Conservation (phyloP, 257 asterid genomes). For the Solanum tacnaense region DNA sequence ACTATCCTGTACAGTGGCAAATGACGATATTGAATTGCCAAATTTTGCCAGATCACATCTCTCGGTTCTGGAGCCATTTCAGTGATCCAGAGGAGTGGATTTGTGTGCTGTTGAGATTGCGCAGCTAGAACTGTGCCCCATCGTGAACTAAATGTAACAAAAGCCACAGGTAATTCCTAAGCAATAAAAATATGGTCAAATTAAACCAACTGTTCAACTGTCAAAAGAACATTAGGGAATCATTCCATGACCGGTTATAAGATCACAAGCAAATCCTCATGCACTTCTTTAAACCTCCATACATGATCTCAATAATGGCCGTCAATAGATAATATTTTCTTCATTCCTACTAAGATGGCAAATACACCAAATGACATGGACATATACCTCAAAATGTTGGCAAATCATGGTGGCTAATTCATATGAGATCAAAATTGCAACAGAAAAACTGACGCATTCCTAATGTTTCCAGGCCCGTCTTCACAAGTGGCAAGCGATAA, state of each 20-base stretch:
- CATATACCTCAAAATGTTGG: background rate
- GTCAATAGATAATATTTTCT: background rate
- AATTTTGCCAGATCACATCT: slow-evolving; percentile 77
- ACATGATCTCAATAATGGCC: background rate
- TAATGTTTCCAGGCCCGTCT: background rate
- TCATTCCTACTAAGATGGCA: background rate
- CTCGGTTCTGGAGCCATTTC: slow-evolving; percentile 96
- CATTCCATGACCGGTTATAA: background rate
- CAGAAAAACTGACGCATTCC: background rate
- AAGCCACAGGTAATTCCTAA: slow-evolving; percentile 78
- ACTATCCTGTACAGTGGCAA: slow-evolving; percentile 54
- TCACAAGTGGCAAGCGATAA: background rate
- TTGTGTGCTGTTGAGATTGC: slow-evolving; percentile 78
- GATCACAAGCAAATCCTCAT: background rate
- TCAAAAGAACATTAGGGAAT: background rate
- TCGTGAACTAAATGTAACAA: slow-evolving; percentile 77
- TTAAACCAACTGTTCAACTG: background rate
- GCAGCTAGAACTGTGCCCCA: slow-evolving; percentile 97
- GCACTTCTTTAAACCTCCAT: background rate
- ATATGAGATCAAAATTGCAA: background rate
- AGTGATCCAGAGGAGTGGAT: slow-evolving; percentile 80
- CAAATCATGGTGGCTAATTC: background rate
- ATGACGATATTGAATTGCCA: slow-evolving; percentile 41
- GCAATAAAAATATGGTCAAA: background rate
- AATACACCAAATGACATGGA: background rate